Conservation (phyloP, 116 monocot species). For the Iris pallida region DNA sequence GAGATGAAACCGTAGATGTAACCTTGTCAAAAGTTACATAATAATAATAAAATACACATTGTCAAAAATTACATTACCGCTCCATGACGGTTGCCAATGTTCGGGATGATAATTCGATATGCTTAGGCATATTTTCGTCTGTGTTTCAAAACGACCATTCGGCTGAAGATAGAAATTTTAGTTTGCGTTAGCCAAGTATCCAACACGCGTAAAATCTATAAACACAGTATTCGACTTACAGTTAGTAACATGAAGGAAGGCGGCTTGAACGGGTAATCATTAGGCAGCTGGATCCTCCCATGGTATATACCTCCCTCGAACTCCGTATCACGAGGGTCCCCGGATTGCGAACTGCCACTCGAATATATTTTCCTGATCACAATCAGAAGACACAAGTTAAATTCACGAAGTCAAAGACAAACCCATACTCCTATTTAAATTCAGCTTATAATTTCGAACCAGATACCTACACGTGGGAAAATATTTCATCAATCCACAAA, state of each 20-base stretch:
- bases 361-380: conserved; percentile 79
- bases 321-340: conserved; percentile 84
- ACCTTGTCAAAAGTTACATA: no score
- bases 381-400: conserved; percentile 1
- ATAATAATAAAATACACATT: no score
- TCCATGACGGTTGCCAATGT: conserved; percentile 99
- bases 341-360: conserved; percentile 94
- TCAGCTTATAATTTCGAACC: not conserved
- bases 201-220: no score
- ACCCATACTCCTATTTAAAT: not conserved
- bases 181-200: no score
- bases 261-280: conserved; percentile 92
- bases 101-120: conserved; percentile 98
- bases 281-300: conserved; percentile 90
- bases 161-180: conserved; percentile 39
- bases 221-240: conserved; percentile 18
- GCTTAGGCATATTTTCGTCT: conserved; percentile 95
- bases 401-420: not conserved
- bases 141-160: conserved; percentile 96
- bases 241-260: conserved; percentile 90
- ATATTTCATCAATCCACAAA: no score
- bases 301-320: conserved; percentile 98
- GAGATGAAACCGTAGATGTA: no score
- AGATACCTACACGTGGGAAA: no score
- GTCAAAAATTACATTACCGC: conserved; percentile 46